Evolutionary conservation across 805 yeast species (phyloP).

Genomic region (Kodamaea hsintzibuensis): DNA sequence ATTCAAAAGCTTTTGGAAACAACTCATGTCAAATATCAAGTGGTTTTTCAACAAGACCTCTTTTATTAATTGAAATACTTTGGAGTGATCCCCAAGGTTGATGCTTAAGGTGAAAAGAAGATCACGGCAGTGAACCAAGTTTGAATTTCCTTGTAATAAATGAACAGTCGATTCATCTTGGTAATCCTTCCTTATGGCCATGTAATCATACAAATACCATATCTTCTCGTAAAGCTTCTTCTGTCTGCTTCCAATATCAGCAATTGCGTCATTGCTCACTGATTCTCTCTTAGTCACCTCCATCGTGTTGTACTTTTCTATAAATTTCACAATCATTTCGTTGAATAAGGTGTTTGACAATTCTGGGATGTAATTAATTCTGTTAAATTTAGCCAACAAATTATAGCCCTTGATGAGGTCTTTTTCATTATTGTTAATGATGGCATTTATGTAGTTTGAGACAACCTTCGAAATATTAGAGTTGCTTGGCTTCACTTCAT

Average conservation of each 20-base stretch:
- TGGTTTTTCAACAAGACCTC: constrained; percentile 34
- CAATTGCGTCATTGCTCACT: neutral
- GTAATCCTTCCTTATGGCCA: constrained; percentile 39
- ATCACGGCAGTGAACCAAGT: constrained; percentile 25
- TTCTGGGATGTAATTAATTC: constrained; percentile 37
- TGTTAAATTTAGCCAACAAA: constrained; percentile 29
- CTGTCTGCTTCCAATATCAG: neutral
- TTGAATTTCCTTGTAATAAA: constrained; percentile 7
- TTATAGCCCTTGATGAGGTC: constrained; percentile 24
- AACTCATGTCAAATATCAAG: constrained; percentile 27
- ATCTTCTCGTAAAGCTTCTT: constrained; percentile 15
- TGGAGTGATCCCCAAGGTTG: constrained; percentile 35
- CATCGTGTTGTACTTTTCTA: constrained; percentile 20
- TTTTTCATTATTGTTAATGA: constrained; percentile 3
- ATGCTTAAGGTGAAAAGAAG: constrained; percentile 31
- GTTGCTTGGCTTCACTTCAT: constrained; percentile 11
- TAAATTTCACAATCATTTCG: constrained; percentile 29
- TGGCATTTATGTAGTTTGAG: constrained; percentile 36
- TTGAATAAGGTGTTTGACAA: constrained; percentile 30
- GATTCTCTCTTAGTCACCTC: constrained; percentile 11
- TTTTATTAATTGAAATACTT: constrained; percentile 36
- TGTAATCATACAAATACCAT: constrained; percentile 35
- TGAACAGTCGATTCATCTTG: constrained; percentile 16
- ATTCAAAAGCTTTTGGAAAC: constrained; percentile 29
- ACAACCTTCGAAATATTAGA: constrained; percentile 37